Evolutionary conservation across 108 stramenopile genomes (phyloP).

Genomic region (Stephanodiscus triporus): DNA sequence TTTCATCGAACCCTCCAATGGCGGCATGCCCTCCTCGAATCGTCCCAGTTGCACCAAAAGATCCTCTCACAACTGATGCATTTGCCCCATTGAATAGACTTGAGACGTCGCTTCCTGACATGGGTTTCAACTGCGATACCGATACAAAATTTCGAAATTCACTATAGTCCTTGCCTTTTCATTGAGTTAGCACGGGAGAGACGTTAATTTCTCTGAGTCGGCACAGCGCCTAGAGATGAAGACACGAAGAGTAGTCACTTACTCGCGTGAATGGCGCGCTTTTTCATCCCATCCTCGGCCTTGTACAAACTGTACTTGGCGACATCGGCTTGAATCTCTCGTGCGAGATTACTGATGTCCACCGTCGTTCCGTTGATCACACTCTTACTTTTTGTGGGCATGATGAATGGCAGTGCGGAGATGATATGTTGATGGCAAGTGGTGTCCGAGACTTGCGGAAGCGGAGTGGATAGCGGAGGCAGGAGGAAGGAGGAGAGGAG

Average conservation of each 20-base stretch:
- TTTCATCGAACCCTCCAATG: constrained; percentile 20
- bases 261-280: constrained; percentile 42
- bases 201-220: not conserved
- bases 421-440: too few relatives aligned
- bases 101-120: constrained; percentile 32
- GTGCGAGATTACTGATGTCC: constrained; percentile 32
- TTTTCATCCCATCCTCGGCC: constrained; percentile 50
- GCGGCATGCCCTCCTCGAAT: constrained; percentile 2
- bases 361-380: constrained; percentile 31
- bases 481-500: too few relatives aligned
- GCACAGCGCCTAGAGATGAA: not conserved
- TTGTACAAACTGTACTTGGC: constrained; percentile 21
- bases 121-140: constrained; percentile 46
- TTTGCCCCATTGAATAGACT: constrained; percentile 31
- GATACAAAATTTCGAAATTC: constrained; percentile 51
- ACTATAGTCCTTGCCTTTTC: constrained; percentile 29
- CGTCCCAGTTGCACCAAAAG: constrained; percentile 3
- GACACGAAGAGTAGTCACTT: not conserved
- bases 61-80: constrained; percentile 12
- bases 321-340: constrained; percentile 40
- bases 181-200: not conserved
- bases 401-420: not conserved
- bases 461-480: not conserved
- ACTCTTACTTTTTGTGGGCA: constrained; percentile 18
- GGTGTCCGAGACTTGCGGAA: not conserved